Evolutionary conservation across 129 eudicot genomes (phyloP), one percentile per base, ranked within the genome.

Genomic region (Flaveria ramosissima): DNA sequence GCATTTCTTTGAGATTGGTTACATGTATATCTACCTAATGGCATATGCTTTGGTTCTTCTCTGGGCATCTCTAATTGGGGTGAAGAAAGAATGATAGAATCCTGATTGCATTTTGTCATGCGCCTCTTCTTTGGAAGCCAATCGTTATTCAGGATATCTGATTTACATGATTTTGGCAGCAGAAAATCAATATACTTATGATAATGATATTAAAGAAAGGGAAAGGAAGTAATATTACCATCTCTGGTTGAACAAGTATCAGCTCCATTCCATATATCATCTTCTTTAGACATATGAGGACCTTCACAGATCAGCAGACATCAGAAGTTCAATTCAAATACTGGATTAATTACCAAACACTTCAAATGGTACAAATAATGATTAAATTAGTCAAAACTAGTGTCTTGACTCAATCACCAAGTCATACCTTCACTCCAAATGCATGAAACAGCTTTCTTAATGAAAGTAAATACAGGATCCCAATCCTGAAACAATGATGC

Each of bases 401-500:
- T 24, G 62, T 19, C 9, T 47, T 11, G 26, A 74, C 56, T 82
- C 88, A 85, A 26, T 92, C 91, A 67, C 43, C 43, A 68, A 53
- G 83, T 42, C 71, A 56, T 53, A 66, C 76, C 87, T 86, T 83
- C 69, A 71, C 78, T 81, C 99, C 99, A 95, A 56, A 89, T 65
- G 68, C 79, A 57, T 77, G 80, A 72, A 43, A 95, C 74, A 10
- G 91, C 81, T 72, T 88, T 80, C 84, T 88, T 88, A 43, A 95
- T 76, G 69, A 91, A 95, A 19, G 80, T 11, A 51, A 88, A 83
- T 45, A 89, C 78, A 67, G 84, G 84, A 81, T 56, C 86, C 97
- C 97, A 95, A 75, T 95, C 96, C 99, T 94, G 83, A 46, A 77
- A 61, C 62, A 63, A 70, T 26, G 62, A 78, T 75, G 16, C 2